Evolutionary conservation across 225 moss, liverwort and hornwort genomes (phyloP), one percentile per base, ranked within the genome.

Genomic region (Pleurozium schreberi): DNA sequence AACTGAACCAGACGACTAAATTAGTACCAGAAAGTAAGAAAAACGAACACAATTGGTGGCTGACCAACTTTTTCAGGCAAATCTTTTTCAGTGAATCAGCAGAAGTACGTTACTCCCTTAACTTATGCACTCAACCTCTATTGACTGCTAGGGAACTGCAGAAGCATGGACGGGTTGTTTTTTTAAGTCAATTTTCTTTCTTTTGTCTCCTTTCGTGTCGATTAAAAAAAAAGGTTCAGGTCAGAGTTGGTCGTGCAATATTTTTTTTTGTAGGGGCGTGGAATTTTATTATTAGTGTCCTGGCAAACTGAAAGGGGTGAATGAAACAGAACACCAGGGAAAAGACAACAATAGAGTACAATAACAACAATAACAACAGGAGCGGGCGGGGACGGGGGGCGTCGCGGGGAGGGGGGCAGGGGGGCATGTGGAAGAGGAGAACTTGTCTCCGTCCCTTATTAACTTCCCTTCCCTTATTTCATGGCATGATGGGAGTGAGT

Each of bases 401-500:
- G n/a, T n/a, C n/a, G n/a, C n/a, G n/a, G n/a, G n/a, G n/a, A n/a
- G n/a, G n/a, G n/a, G n/a, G n/a, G n/a, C n/a, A n/a, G 36, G n/a
- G 68, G 33, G 4, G 49, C 83, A 62, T 38, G 45, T 78, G 34
- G 57, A 64, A 57, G 50, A 63, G 33, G 2, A 36, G 67, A 31
- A 64, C 26, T 50, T 87, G 81, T 85, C 81, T 25, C 66, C 36
- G 36, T 36, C 91, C 81, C 92, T 87, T 81, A 90, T 92, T 87
- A n/a, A n/a, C n/a, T n/a, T n/a, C n/a, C 66, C 36, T 18, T 36
- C 91, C 81, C 92, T 87, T 81, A 90, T 92, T 87, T 90, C 76
- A 55, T 88, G 88, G 85, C 92, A 92, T 90, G 88, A 92, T 92
- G 92, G 76, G 75, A 40, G 85, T 23, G 40, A 79, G 79, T 79